Evolutionary conservation across 2,329 filamentous ascomycete genomes (phyloP), one percentile per base, ranked within the genome.

Genomic region (Myrmaecium sp.): DNA sequence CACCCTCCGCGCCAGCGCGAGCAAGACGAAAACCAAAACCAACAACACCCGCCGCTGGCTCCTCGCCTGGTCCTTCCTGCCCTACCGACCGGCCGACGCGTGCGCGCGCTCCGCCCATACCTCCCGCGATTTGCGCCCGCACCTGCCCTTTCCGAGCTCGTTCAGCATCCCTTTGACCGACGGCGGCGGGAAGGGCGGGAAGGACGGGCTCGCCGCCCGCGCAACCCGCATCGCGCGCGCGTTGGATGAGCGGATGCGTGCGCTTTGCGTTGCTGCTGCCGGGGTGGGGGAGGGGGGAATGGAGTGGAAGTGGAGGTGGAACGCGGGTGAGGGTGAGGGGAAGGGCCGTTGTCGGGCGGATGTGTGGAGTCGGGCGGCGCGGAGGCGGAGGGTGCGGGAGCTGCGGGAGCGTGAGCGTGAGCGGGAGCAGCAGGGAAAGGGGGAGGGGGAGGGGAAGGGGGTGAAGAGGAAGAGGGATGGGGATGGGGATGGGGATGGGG

Each of bases 21-120:
- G 11, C 11, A 20, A 20, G 18, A n/a, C n/a, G n/a, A n/a, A n/a
- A n/a, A n/a, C n/a, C n/a, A n/a, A n/a, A n/a, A n/a, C 42, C 0
- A 69, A 55, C 24, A 76, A 72, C 44, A 95, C 89, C 16, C 70
- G 74, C 27, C 61, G 89, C 11, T 95, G 86, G 84, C 81, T 74
- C 2, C 54, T 95, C 3, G 89, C 66, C 0, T 98, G 89, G 89
- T 91, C 78, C 40, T 93, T 82, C 53, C 55, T 58, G 2, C 58
- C 67, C 27, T 57, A 68, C 43, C 61, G 84, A 23, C 81, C 84
- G 3, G 47, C 57, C 4, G 60, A 62, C 46, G 60, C 60, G n/a
- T n/a, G n/a, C n/a, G n/a, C n/a, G n/a, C n/a, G n/a, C n/a, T n/a
- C n/a, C n/a, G n/a, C n/a, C n/a, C n/a, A n/a, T n/a, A 46, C 25